Evolutionary conservation across 1,284 basidiomycete genomes (phyloP).

Genomic region (Trichosporon sp.): DNA sequence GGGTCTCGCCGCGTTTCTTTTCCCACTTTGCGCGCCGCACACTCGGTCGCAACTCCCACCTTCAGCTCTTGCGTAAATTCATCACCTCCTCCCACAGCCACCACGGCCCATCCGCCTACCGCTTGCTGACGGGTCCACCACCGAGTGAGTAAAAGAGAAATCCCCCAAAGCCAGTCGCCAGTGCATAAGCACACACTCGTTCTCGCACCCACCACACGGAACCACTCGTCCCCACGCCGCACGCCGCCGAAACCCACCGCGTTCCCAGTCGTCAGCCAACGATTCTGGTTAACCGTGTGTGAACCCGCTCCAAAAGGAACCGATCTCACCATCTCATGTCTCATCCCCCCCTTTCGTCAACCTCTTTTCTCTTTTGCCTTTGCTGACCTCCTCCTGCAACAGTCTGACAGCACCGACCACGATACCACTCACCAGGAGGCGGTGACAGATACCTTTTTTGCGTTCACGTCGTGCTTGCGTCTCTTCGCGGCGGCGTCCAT

Average conservation of each 20-base stretch:
- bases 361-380: background rate
- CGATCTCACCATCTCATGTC: conserved; percentile 10
- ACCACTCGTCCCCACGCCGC: background rate
- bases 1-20: conserved; percentile 1
- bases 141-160: background rate
- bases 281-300: background rate
- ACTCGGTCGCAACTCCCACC: background rate
- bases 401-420: background rate
- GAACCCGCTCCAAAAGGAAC: conserved; percentile 13
- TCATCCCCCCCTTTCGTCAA: background rate
- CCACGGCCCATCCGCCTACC: background rate
- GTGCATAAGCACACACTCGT: background rate
- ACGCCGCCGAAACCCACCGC: background rate
- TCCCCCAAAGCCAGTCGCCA: too few relatives aligned
- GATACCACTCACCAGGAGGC: conserved; percentile 16
- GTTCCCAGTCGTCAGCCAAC: background rate
- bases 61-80: conserved; percentile 1
- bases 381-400: background rate
- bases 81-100: conserved; percentile 1
- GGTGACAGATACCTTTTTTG: background rate
- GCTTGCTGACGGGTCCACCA: background rate
- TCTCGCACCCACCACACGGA: background rate
- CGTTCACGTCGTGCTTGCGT: background rate
- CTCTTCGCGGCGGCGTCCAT: too few relatives aligned
- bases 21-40: background rate